Percentiles rank a stretch among this genome's conserved stretches.
phyloP scores from a whole-genome alignment of 1,284 basidiomycete species.

The Trichosporon inkin region DNA sequence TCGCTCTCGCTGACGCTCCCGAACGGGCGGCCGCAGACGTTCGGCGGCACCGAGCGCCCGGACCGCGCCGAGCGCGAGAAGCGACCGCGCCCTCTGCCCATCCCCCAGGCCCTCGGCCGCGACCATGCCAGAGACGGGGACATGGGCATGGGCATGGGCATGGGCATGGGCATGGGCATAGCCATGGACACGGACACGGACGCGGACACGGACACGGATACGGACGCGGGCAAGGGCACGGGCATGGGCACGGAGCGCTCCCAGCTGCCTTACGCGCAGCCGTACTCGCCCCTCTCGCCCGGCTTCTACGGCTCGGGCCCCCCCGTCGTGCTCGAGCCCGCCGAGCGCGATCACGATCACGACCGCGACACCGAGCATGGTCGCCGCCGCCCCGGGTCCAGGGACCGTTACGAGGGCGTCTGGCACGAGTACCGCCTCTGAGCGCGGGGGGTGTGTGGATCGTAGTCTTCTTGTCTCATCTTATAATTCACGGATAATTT shows the following conservation, averaged over 20 bases:
- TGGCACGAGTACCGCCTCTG: background rate
- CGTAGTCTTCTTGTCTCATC: too few relatives aligned
- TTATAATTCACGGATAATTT: too few relatives aligned
- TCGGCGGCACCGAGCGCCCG: background rate
- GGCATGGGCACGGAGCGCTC: background rate
- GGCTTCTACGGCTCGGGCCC: background rate
- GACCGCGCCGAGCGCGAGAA: background rate
- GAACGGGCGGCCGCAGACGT: too few relatives aligned
- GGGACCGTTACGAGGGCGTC: background rate
- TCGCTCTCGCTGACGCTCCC: background rate
- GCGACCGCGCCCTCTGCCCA: too few relatives aligned
- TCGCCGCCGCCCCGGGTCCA: background rate
- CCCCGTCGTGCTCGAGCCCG: slow-evolving; percentile 3
- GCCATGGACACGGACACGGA: too few relatives aligned
- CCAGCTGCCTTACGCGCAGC: slow-evolving; percentile 4
- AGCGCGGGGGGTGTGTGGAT: background rate
- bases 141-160: too few relatives aligned
- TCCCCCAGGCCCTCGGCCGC: too few relatives aligned
- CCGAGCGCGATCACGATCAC: background rate
- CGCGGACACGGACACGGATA: too few relatives aligned
- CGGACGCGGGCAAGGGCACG: too few relatives aligned
- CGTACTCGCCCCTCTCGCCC: background rate
- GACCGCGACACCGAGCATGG: background rate
- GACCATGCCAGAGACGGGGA: too few relatives aligned
- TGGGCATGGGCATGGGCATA: too few relatives aligned